Percentiles rank a stretch among this genome's conserved stretches.
Conservation (phyloP, 768 basidiomycete genomes). For the Nidularia sp. region DNA sequence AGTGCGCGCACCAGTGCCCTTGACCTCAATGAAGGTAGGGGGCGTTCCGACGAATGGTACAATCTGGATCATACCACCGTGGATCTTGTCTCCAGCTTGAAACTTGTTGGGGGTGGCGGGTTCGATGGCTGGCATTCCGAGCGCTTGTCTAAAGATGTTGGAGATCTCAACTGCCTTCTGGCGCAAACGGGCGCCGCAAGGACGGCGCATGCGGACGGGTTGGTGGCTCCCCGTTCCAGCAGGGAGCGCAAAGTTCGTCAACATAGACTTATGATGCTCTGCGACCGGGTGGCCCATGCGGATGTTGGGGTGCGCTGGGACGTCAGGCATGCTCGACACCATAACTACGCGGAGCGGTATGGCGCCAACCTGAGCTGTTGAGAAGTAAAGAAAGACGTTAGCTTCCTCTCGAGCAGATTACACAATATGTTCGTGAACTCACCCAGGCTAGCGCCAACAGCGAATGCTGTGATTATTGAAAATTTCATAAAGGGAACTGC, state of each 20-base stretch:
- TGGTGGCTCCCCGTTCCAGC: background rate
- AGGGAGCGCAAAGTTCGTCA: background rate
- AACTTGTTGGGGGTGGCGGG: constrained; percentile 5
- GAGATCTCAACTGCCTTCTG: constrained; percentile 48
- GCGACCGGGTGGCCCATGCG: constrained; percentile 18
- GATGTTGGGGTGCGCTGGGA: constrained; percentile 5
- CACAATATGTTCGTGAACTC: too few species aligned
- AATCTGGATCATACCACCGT: constrained; percentile 25
- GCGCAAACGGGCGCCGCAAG: constrained; percentile 9
- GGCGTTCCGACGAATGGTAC: constrained; percentile 26
- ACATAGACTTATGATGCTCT: background rate
- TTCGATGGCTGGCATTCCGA: constrained; percentile 52
- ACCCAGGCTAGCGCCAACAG: too few species aligned
- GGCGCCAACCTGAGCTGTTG: constrained; percentile 35
- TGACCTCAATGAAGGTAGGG: constrained; percentile 9
- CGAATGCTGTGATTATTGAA: too few species aligned
- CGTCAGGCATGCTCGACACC: constrained; percentile 13
- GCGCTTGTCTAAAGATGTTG: constrained; percentile 49
- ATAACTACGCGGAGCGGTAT: constrained; percentile 47
- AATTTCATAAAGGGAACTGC: too few species aligned
- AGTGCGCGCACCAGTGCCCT: background rate
- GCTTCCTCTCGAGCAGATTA: too few species aligned
- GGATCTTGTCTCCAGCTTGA: constrained; percentile 2
- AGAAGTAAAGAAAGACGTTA: background rate
- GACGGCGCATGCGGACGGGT: constrained; percentile 3